phyloP scores from a whole-genome alignment of 2,329 filamentous ascomycete genomes.

The Alternaria sp. region DNA sequence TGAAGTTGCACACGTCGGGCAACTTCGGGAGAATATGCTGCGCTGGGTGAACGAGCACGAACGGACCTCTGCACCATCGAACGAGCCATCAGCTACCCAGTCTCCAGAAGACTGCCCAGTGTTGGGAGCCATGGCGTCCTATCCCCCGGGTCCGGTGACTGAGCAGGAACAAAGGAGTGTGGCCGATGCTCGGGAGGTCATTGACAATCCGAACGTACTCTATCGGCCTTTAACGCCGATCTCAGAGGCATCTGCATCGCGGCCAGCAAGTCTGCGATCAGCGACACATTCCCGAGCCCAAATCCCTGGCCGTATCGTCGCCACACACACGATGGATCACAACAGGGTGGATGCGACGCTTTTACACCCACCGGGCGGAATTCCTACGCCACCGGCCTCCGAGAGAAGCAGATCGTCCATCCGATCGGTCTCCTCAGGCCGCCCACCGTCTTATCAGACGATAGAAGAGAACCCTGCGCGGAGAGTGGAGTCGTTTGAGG shows the following conservation, averaged over 20 bases:
- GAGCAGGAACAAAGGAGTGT: neutral
- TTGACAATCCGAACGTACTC: neutral
- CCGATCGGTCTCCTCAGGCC: neutral
- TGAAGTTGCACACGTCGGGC: neutral
- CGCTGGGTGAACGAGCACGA: neutral
- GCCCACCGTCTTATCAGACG: neutral
- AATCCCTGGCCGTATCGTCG: no score
- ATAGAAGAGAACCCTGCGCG: neutral
- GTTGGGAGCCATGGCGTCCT: neutral
- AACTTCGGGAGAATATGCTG: neutral
- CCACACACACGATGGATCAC: neutral
- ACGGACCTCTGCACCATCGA: neutral
- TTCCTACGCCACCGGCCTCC: neutral
- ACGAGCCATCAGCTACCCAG: neutral
- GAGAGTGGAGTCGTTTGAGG: neutral
- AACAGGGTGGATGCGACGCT: accelerated
- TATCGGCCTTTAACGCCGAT: neutral
- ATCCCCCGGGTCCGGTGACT: neutral
- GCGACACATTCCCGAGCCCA: neutral
- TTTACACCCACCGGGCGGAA: accelerated
- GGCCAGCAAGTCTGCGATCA: neutral
- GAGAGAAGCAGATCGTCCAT: neutral
- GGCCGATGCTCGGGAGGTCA: neutral
- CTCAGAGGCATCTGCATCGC: neutral
- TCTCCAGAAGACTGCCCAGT: neutral